Evolutionary conservation across 176 grass and related monocot species (phyloP).

Genomic region (Ananas comosus): DNA sequence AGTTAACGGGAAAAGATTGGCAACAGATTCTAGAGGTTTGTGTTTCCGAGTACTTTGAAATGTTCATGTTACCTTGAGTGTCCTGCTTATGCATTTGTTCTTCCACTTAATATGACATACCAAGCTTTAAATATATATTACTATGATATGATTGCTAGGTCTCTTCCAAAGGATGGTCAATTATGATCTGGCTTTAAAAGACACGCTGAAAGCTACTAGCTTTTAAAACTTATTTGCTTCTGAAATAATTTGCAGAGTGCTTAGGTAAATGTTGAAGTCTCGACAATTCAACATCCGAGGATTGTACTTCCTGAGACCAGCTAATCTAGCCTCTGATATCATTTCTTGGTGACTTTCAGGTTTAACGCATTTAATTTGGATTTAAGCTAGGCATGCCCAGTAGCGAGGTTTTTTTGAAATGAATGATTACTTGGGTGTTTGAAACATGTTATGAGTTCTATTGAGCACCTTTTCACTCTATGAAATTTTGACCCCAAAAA

Average conservation of each 20-base stretch:
- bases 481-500: too few relatives aligned
- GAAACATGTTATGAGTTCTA: too few relatives aligned
- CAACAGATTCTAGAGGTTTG: constrained; percentile 74
- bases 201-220: not conserved
- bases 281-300: not conserved
- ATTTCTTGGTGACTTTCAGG: constrained; percentile 1
- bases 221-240: constrained; percentile 3
- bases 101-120: not conserved
- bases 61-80: not conserved
- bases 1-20: constrained; percentile 81
- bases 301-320: constrained; percentile 2
- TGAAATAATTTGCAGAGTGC: constrained; percentile 7
- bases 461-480: too few relatives aligned
- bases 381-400: too few relatives aligned
- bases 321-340: constrained; percentile 3
- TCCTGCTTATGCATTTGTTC: constrained; percentile 1
- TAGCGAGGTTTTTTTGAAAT: too few relatives aligned
- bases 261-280: constrained; percentile 13
- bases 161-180: constrained; percentile 1
- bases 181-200: not conserved
- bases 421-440: too few relatives aligned
- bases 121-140: not conserved
- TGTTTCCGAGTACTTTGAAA: not conserved
- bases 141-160: not conserved
- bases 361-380: not conserved